These are phyloP conservation scores for Xanthoparmelia taractica DNA, from an alignment of 495 filamentous ascomycete species.

Conservation along the genomic window DNA sequence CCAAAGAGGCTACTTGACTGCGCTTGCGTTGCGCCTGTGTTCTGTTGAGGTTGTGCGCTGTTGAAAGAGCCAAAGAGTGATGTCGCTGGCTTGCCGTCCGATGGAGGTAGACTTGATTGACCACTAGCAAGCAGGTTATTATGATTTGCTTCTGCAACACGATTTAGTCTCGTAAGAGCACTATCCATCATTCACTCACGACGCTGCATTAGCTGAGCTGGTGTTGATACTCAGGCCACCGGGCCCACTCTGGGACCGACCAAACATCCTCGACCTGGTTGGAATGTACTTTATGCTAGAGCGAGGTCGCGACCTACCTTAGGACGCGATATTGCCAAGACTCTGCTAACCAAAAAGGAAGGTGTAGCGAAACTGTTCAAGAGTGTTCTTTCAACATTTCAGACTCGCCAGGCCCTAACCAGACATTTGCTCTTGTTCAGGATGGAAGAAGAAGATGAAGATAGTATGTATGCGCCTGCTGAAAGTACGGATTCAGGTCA, in stretches of 20 bases:
- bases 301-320: background rate
- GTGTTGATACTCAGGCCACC: constrained; percentile 72
- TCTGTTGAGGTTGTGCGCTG: constrained; percentile 17
- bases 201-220: constrained; percentile 62
- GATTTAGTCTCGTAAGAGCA: background rate
- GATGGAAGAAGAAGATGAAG: constrained; percentile 44
- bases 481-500: constrained; percentile 33
- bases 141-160: background rate
- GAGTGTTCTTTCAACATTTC: background rate
- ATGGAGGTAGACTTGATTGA: constrained; percentile 14
- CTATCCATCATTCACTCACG: constrained; percentile 44
- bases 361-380: background rate
- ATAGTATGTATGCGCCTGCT: constrained; percentile 48
- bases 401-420: background rate
- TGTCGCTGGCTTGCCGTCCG: constrained; percentile 11
- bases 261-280: constrained; percentile 18
- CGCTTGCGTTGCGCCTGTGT: constrained; percentile 23
- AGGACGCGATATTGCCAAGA: background rate
- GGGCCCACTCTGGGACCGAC: constrained; percentile 22
- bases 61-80: constrained; percentile 28
- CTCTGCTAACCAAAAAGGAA: background rate
- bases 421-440: background rate
- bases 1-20: constrained; percentile 31
- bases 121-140: background rate
- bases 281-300: constrained; percentile 4